phyloP scores from a whole-genome alignment of 2,329 filamentous ascomycete species.

The Dothideomycetes sp. region DNA sequence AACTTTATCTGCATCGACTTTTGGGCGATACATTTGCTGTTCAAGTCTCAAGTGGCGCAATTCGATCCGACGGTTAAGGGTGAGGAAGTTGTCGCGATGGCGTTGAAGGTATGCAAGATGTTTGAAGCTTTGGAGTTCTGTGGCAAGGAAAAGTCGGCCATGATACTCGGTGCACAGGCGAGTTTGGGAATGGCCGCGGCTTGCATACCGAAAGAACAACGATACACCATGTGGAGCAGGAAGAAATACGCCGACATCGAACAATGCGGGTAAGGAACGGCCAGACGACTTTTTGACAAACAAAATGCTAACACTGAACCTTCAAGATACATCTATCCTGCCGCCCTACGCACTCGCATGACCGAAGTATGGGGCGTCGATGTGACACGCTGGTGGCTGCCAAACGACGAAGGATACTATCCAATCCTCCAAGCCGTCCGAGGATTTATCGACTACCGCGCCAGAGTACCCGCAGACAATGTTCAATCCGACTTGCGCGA shows the following conservation, averaged over 20 bases:
- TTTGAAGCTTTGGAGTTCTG: constrained; percentile 71
- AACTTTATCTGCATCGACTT: constrained; percentile 71
- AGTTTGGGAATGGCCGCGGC: constrained; percentile 66
- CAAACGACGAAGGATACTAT: constrained; percentile 66
- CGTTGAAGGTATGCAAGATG: constrained; percentile 63
- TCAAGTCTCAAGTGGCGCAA: constrained; percentile 58
- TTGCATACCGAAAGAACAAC: constrained; percentile 67
- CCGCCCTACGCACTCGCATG: constrained; percentile 64
- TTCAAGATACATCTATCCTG: constrained; percentile 73
- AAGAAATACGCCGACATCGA: constrained; percentile 72
- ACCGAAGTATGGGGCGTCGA: constrained; percentile 65
- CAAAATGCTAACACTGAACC: constrained; percentile 3
- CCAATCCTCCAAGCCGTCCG: constrained; percentile 68
- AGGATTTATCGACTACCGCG: constrained; percentile 52
- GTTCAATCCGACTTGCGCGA: constrained; percentile 22
- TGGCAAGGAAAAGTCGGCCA: constrained; percentile 60
- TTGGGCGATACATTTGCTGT: constrained; percentile 71
- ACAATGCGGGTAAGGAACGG: constrained; percentile 64
- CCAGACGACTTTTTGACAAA: too few relatives aligned
- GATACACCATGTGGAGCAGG: constrained; percentile 69
- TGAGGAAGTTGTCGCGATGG: constrained; percentile 50
- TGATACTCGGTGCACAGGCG: constrained; percentile 63
- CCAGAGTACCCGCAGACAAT: constrained; percentile 20
- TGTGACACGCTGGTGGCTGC: constrained; percentile 80
- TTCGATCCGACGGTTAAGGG: constrained; percentile 36